Evolutionary conservation across 2,329 filamentous ascomycete genomes (phyloP).

Genomic region (Penicillium sp.): DNA sequence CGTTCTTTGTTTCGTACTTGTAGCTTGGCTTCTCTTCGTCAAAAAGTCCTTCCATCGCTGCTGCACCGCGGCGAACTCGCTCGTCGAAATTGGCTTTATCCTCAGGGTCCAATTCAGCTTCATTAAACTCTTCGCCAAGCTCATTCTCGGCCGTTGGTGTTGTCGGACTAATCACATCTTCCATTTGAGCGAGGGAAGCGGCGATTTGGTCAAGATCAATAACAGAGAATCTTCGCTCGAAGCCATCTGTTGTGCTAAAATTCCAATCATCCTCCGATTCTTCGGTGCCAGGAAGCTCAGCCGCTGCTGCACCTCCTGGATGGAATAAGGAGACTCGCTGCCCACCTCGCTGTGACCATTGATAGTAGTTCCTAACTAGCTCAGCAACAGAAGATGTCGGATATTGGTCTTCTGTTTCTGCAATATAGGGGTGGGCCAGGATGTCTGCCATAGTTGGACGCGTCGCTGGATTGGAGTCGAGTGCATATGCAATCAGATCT

Average conservation of each 20-base stretch:
- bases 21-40: conserved; percentile 61
- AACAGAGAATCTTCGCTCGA: conserved; percentile 57
- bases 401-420: conserved; percentile 46
- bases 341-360: conserved; percentile 53
- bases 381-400: conserved; percentile 51
- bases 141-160: conserved; percentile 30
- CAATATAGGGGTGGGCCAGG: conserved; percentile 51
- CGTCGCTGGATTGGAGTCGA: conserved; percentile 48
- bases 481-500: conserved; percentile 49
- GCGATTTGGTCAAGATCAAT: conserved; percentile 51
- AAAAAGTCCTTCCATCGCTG: conserved; percentile 62
- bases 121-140: conserved; percentile 31
- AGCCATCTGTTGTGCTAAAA: conserved; percentile 67
- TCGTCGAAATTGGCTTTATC: conserved; percentile 61
- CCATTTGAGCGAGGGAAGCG: conserved; percentile 51
- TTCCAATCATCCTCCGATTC: conserved; percentile 63
- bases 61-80: conserved; percentile 60
- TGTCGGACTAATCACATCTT: conserved; percentile 45
- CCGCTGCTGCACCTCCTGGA: conserved; percentile 61
- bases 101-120: conserved; percentile 44
- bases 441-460: conserved; percentile 54
- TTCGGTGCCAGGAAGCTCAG: conserved; percentile 53
- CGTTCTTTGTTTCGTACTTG: conserved; percentile 59
- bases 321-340: conserved; percentile 63
- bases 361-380: conserved; percentile 53